Conservation (phyloP, 202 grass and related monocot genomes). For the Cymbopogon flexuosus region DNA sequence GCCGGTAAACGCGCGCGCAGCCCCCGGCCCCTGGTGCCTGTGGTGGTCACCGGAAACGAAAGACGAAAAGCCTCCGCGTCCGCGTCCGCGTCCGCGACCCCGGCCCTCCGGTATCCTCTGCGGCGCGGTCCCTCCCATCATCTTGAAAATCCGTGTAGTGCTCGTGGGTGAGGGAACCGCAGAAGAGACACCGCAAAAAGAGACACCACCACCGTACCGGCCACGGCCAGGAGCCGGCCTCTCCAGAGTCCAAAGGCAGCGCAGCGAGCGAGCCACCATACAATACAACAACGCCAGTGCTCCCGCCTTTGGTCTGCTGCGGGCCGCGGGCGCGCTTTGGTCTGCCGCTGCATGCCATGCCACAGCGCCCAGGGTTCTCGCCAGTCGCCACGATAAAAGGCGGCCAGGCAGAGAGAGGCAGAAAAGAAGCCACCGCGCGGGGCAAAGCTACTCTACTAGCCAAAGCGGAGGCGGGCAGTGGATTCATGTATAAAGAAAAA, state of each 20-base stretch:
- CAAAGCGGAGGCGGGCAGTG: background rate
- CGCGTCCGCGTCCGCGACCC: background rate
- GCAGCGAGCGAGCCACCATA: background rate
- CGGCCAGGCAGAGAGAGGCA: background rate
- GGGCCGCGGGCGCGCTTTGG: background rate
- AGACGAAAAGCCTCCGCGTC: background rate
- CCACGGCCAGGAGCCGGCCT: background rate
- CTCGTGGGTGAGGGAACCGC: background rate
- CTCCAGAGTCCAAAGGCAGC: slow-evolving; percentile 7
- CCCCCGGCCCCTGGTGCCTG: no score
- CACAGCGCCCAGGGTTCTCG: background rate
- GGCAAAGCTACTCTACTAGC: background rate
- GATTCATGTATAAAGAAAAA: slow-evolving; percentile 26
- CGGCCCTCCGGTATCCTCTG: background rate
- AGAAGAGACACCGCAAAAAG: background rate
- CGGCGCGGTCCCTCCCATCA: slow-evolving; percentile 6
- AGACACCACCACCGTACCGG: background rate
- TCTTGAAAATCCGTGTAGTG: slow-evolving; percentile 36
- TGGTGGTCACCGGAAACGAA: background rate
- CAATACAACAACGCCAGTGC: no score
- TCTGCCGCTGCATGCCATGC: no score
- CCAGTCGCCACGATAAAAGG: slow-evolving; percentile 38
- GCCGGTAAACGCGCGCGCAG: no score
- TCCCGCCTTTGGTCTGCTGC: background rate
- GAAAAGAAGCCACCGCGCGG: no score